phyloP scores from a whole-genome alignment of 2,329 filamentous ascomycete genomes.

The Phaeosphaeria sp. region DNA sequence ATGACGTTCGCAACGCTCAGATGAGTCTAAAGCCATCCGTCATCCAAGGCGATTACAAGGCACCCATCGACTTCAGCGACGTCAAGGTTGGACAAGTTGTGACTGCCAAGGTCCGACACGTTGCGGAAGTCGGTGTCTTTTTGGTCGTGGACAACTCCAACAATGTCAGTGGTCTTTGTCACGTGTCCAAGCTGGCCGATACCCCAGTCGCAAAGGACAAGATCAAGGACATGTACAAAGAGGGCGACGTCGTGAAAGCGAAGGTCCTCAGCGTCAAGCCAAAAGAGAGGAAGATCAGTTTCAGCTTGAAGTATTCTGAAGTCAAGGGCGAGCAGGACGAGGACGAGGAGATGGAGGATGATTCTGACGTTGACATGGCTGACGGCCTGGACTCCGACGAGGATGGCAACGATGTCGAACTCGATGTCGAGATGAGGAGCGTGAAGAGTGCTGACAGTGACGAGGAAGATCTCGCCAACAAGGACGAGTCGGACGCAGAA shows the following conservation, averaged over 20 bases:
- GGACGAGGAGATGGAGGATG: conserved; percentile 48
- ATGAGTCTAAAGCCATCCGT: conserved; percentile 87
- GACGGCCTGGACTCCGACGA: conserved; percentile 51
- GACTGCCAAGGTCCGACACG: conserved; percentile 89
- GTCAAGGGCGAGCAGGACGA: conserved; percentile 67
- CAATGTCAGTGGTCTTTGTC: conserved; percentile 92
- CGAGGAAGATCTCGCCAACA: conserved; percentile 43
- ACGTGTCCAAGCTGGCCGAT: conserved; percentile 90
- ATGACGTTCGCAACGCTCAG: conserved; percentile 74
- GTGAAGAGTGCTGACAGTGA: conserved; percentile 49
- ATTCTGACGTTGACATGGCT: conserved; percentile 32
- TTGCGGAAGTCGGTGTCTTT: conserved; percentile 95
- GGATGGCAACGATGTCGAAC: conserved; percentile 47
- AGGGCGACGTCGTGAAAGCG: conserved; percentile 93
- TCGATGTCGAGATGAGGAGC: conserved; percentile 55
- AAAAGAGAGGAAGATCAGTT: conserved; percentile 79
- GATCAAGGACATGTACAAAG: conserved; percentile 86
- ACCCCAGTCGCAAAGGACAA: conserved; percentile 82
- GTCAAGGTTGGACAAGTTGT: conserved; percentile 81
- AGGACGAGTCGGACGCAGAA: conserved; percentile 44
- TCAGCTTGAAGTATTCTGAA: conserved; percentile 92
- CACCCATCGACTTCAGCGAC: conserved; percentile 76
- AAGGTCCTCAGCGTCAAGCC: conserved; percentile 80
- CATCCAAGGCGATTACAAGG: conserved; percentile 78
- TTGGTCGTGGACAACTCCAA: conserved; percentile 85